These are phyloP conservation scores for Salix viminalis DNA, from an alignment of 345 rosid genomes.

Conservation along the genomic window DNA sequence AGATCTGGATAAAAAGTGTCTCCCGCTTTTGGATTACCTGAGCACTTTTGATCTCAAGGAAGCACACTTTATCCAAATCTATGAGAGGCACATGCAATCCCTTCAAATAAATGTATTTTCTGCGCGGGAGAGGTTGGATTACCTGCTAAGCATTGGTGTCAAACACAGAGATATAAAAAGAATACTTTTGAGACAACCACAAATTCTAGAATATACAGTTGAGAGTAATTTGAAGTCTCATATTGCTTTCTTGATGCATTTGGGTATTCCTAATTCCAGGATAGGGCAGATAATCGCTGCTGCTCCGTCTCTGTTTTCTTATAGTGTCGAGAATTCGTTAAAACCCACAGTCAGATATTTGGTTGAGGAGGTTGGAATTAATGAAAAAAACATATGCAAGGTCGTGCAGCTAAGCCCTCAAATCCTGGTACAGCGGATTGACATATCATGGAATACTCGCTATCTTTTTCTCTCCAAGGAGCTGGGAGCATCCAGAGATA, in stretches of 20 bases:
- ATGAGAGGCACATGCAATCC: slow-evolving; percentile 81
- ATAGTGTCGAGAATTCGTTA: slow-evolving; percentile 83
- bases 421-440: slow-evolving; percentile 89
- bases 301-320: slow-evolving; percentile 77
- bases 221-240: slow-evolving; percentile 79
- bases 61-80: slow-evolving; percentile 61
- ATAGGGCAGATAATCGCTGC: slow-evolving; percentile 79
- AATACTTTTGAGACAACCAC: slow-evolving; percentile 90
- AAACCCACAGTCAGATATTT: slow-evolving; percentile 88
- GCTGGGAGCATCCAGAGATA: slow-evolving; percentile 85
- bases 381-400: slow-evolving; percentile 66
- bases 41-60: slow-evolving; percentile 76
- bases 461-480: slow-evolving; percentile 81
- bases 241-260: slow-evolving; percentile 65
- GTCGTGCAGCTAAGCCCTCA: slow-evolving; percentile 96
- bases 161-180: slow-evolving; percentile 78
- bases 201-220: slow-evolving; percentile 78
- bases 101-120: slow-evolving; percentile 72
- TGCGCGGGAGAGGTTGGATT: slow-evolving; percentile 83
- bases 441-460: slow-evolving; percentile 88
- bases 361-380: slow-evolving; percentile 94
- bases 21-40: slow-evolving; percentile 83
- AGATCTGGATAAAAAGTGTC: slow-evolving; percentile 65
- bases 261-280: slow-evolving; percentile 76
- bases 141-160: slow-evolving; percentile 81